Evolutionary conservation across 2,329 filamentous ascomycete species (phyloP).

Genomic region (Graphilbum sp.): DNA sequence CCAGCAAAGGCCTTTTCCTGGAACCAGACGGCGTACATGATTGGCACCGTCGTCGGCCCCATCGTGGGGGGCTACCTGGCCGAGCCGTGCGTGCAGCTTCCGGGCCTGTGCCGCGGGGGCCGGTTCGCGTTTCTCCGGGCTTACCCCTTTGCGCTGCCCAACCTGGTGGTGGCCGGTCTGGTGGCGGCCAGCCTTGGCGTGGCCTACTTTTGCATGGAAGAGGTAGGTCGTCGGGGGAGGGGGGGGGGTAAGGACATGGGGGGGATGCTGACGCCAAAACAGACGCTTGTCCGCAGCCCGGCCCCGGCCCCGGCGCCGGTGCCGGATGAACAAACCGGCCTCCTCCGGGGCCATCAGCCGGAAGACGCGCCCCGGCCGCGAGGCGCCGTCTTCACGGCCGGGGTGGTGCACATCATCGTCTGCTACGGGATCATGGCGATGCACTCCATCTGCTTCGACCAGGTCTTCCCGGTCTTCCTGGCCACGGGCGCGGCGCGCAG

Average conservation of each 20-base stretch:
- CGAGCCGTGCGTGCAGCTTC: conserved; percentile 3
- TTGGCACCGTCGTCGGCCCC: conserved; percentile 6
- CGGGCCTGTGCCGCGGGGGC: conserved; percentile 1
- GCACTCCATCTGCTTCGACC: conserved; percentile 7
- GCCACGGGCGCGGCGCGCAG: neutral
- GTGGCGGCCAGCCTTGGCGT: neutral
- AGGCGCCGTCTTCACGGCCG: neutral
- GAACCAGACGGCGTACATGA: conserved; percentile 8
- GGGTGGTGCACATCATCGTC: conserved; percentile 1
- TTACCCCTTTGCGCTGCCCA: conserved; percentile 7
- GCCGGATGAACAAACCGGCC: too few relatives aligned
- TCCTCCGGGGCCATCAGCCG: too few relatives aligned
- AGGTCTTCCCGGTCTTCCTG: conserved; percentile 7
- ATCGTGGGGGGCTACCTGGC: conserved; percentile 6
- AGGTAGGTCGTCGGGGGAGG: conserved; percentile 1
- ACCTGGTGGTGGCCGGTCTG: conserved; percentile 2
- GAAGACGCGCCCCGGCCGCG: neutral
- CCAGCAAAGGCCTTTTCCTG: conserved; percentile 6
- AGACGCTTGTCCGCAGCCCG: neutral
- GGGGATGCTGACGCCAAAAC: neutral
- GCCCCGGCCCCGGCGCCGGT: too few relatives aligned
- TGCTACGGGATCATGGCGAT: conserved; percentile 5
- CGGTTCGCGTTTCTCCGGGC: conserved; percentile 2
- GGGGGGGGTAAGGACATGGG: too few relatives aligned
- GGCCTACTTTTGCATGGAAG: conserved; percentile 4